Evolutionary conservation across 2,329 filamentous ascomycete genomes (phyloP).

Genomic region (Botrytis fragariae): DNA sequence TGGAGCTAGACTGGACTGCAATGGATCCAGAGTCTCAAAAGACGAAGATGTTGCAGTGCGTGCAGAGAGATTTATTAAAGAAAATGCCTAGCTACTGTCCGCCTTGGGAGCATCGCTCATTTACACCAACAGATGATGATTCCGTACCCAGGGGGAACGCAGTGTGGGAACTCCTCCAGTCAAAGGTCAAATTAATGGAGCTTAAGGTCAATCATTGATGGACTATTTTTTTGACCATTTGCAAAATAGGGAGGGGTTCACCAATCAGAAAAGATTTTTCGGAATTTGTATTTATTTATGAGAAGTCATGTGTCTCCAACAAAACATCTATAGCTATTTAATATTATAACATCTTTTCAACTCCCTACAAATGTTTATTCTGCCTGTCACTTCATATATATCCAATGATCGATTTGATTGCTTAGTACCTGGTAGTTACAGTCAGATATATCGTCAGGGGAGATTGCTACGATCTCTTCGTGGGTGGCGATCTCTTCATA

Average conservation of each 20-base stretch:
- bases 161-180: conserved; percentile 10
- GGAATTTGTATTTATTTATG: background rate
- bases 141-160: background rate
- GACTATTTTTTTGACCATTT: background rate
- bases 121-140: background rate
- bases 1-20: conserved; percentile 15
- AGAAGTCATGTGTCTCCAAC: background rate
- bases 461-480: background rate
- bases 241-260: no score
- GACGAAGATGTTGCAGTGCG: conserved; percentile 4
- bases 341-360: background rate
- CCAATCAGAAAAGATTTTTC: background rate
- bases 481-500: background rate
- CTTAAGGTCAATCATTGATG: background rate
- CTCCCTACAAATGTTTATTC: background rate
- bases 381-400: background rate
- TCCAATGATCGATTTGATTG: background rate
- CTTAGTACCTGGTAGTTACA: background rate
- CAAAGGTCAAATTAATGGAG: conserved; percentile 18
- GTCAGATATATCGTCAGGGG: background rate
- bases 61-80: conserved; percentile 13
- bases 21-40: conserved; percentile 15
- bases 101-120: background rate
- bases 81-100: background rate
- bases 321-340: background rate